Base-by-base conservation (phyloP, 495 filamentous ascomycete species). In the Annulohypoxylon bovei region DNA sequence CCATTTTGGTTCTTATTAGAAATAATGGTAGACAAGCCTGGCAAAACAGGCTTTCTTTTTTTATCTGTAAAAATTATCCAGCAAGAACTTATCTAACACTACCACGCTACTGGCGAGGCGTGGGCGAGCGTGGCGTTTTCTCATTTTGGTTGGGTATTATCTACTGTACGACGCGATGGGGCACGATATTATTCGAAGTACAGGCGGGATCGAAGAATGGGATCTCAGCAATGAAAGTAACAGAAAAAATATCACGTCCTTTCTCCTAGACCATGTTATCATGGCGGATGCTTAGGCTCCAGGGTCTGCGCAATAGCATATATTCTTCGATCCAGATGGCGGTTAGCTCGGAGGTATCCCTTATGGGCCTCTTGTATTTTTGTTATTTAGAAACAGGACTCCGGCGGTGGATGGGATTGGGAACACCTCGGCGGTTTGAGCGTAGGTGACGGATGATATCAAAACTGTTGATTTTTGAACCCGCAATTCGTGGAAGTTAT, bases 131-230 rank as follows among this genome's bases (percentile, higher is more conserved):
- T 46, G 70, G 70, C 71, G 71, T 73, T 73, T 63, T 44, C 66
- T 68, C 49, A 50, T 69, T 73, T 68, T 70, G 66, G 71, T 49
- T 55, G 56, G 65, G 67, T 50, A 73, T 73, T 49, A 73, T 73
- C 60, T 66, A 73, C 35, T 55, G 65, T 52, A 73, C 57, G 71
- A 73, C 62, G 67, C 67, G 57, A 73, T 50, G 71, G 71, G 66
- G 67, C 59, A 73, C 57, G 71, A 73, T 63, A 70, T 73, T 16
- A 66, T 62, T 65, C 62, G 37, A 55, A 73, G 65, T 72, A 72
- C 44, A 65, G 60, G 55, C 44, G 46, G 47, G 54, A 47, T 52
- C 47, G 59, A 70, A 70, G 66, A 70, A 73, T 47, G 66, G 66
- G 61, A 67, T 73, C 62, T 73, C 57, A 66, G 71, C 66, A 57